A percentile compares a stretch with the other conserved stretches of the same genome.
phyloP scores from a whole-genome alignment of 352 stramenopile genomes.

The Pythium dissotocum region DNA sequence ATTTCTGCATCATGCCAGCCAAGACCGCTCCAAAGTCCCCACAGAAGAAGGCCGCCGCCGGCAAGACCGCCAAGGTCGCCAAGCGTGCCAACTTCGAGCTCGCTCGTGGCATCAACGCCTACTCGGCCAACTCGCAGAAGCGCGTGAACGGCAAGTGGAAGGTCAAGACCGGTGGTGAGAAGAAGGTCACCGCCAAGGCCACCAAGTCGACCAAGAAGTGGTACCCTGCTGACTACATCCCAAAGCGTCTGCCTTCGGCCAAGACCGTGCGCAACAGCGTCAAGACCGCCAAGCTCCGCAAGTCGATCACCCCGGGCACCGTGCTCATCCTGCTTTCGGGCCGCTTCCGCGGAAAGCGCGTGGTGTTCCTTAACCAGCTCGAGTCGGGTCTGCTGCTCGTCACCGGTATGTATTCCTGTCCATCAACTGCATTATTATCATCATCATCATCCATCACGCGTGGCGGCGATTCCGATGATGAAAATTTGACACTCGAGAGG shows the following conservation, averaged over 20 bases:
- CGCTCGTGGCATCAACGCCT: constrained; percentile 75
- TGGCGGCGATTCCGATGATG: constrained; percentile 32
- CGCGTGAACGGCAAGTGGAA: constrained; percentile 55
- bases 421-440: not conserved
- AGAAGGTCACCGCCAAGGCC: constrained; percentile 33
- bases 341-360: constrained; percentile 97
- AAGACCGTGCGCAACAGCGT: constrained; percentile 79
- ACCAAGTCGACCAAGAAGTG: constrained; percentile 48
- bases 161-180: constrained; percentile 36
- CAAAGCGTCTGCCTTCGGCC: constrained; percentile 66
- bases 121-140: constrained; percentile 62
- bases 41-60: constrained; percentile 25
- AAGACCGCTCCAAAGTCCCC: constrained; percentile 29
- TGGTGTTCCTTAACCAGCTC: constrained; percentile 98
- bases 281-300: constrained; percentile 94
- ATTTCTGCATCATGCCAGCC: constrained; percentile 32
- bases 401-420: constrained; percentile 46
- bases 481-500: constrained; percentile 36
- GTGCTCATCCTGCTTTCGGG: constrained; percentile 98
- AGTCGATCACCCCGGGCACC: constrained; percentile 96
- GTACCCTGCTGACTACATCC: constrained; percentile 78
- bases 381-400: constrained; percentile 95
- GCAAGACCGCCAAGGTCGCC: constrained; percentile 26
- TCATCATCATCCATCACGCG: not conserved
- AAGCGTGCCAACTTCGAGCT: constrained; percentile 71